Conservation (phyloP, 2,329 filamentous ascomycete genomes). For the Hypoxylon sp. region DNA sequence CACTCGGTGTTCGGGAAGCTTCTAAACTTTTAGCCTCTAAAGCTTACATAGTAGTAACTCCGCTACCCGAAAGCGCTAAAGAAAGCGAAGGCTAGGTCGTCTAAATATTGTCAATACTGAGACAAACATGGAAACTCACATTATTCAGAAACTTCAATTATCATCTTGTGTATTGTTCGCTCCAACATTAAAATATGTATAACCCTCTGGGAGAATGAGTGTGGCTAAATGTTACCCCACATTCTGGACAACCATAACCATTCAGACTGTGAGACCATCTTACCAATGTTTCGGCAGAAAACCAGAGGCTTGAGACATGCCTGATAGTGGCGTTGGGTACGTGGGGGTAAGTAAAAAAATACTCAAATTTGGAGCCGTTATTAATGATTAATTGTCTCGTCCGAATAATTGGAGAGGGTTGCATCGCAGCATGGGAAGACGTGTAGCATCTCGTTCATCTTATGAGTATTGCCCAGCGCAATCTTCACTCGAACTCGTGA, state of each 20-base stretch:
- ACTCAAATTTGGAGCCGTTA: slow-evolving; percentile 6
- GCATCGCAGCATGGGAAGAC: not conserved
- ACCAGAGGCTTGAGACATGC: not conserved
- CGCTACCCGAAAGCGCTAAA: slow-evolving; percentile 2
- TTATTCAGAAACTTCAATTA: not conserved
- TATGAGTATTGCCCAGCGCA: not conserved
- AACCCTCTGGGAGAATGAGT: not conserved
- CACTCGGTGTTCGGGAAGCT: slow-evolving; percentile 18
- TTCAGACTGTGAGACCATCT: not conserved
- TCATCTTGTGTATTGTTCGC: not conserved
- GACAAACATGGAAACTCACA: not conserved
- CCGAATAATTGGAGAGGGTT: not conserved
- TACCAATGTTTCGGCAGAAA: not conserved
- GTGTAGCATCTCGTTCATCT: not conserved
- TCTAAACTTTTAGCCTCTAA: slow-evolving; percentile 2
- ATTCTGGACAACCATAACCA: not conserved
- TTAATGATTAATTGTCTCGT: slow-evolving; percentile 14
- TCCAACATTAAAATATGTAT: not conserved
- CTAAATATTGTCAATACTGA: not conserved
- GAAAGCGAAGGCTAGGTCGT: slow-evolving; percentile 4
- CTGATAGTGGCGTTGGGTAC: not conserved
- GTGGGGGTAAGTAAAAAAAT: not conserved
- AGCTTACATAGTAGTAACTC: slow-evolving; percentile 2
- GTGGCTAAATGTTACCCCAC: not conserved
- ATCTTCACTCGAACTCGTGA: not conserved